These are phyloP conservation scores for Zymoseptoria crescenta DNA, from an alignment of 2,329 filamentous ascomycete species.

Conservation along the genomic window DNA sequence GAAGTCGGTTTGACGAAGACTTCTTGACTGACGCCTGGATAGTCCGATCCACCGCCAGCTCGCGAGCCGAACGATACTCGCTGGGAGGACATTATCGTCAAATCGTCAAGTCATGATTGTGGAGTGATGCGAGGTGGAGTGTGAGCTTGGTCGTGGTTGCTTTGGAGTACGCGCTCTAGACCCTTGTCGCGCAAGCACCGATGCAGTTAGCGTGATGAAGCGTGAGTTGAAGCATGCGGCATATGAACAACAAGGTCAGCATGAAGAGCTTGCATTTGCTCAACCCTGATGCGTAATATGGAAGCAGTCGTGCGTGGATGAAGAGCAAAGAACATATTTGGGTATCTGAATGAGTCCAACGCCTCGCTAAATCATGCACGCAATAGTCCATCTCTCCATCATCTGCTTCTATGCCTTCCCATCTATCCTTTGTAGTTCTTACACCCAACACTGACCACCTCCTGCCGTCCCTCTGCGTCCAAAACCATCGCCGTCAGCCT, in stretches of 20 bases:
- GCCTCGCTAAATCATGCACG: not conserved
- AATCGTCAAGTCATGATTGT: not conserved
- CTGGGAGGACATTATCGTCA: not conserved
- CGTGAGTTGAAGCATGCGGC: not conserved
- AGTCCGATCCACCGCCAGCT: constrained; percentile 18
- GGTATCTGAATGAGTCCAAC: not conserved
- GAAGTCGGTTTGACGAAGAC: constrained; percentile 3
- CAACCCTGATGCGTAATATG: not conserved
- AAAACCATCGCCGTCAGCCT: constrained; percentile 71
- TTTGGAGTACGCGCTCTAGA: not conserved
- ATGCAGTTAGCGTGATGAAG: not conserved
- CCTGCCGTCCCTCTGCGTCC: constrained; percentile 41
- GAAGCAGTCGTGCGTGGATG: not conserved
- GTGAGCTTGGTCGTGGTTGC: not conserved
- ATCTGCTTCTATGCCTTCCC: not conserved
- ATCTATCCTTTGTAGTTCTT: constrained; percentile 25
- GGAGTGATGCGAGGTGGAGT: not conserved
- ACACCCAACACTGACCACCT: constrained; percentile 35
- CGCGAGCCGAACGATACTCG: constrained; percentile 23
- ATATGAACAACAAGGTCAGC: too few relatives aligned
- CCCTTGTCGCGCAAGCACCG: not conserved
- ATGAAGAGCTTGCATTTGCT: too few relatives aligned
- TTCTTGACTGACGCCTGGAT: constrained; percentile 8
- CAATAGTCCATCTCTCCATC: not conserved
- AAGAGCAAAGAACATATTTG: not conserved